Base-by-base conservation (phyloP, 2,329 filamentous ascomycete genomes). In the Claviceps fusiformis region DNA sequence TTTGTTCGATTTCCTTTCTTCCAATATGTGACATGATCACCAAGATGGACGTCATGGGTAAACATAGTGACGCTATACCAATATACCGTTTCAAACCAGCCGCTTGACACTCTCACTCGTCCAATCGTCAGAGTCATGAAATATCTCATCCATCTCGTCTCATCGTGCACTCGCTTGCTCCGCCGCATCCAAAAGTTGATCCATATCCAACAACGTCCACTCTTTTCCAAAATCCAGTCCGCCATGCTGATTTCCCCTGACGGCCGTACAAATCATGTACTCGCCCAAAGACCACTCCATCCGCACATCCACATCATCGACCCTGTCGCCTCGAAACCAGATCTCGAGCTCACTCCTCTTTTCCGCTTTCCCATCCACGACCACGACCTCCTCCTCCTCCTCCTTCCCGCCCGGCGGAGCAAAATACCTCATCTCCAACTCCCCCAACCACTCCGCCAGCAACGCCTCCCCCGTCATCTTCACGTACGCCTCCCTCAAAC, bases 391-490 rank as follows among this genome's bases (percentile, higher is more conserved):
- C 46, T 35, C 24, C n/a, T 39, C 57, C 13, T 58, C 59, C 9
- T 51, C 49, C 48, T 49, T 47, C n/a, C 63, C 62, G 49, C 65
- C 65, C 3, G 84, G 83, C 51, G 83, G 78, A 52, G 74, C 71
- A 53, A 88, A 85, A 51, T 75, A 71, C 56, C 75, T 72, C 64
- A 92, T 88, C 62, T 90, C 84, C 9, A 91, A 71, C 52, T 86
- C 79, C 52, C 72, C 73, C 51, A 92, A 73, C 87, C 87, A 92
- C 4, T 75, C 73, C 0, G 87, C 87, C 9, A 90, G 73, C 56
- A 92, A 73, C 0, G 86, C 87, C 62, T 91, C 86, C 31, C 87
- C 87, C 35, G 86, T 87, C 72, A 92, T 82, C 77, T 91, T 92
- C 68, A 91, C 83, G 65, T 88, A 91, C 0, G 86, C 83, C 71